A percentile compares a stretch with the other conserved stretches of the same genome.
Conservation (phyloP, 345 rosid genomes). For the Pistacia vera region DNA sequence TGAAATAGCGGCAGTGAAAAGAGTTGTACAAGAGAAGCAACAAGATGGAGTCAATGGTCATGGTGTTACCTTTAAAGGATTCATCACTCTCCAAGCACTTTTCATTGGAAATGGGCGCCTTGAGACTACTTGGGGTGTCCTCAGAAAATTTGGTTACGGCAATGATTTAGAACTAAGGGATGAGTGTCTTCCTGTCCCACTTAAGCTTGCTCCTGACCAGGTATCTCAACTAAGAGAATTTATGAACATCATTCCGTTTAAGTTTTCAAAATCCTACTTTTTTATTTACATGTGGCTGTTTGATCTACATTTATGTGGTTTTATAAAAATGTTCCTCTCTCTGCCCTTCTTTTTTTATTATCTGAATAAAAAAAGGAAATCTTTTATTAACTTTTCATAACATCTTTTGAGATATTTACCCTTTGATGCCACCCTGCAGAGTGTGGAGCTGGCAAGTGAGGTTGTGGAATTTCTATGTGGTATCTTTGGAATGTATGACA, state of each 20-base stretch:
- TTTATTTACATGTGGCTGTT: neutral
- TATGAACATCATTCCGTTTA: neutral
- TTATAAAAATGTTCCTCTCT: conserved; percentile 1
- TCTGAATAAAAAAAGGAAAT: too few species aligned
- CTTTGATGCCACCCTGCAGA: conserved; percentile 42
- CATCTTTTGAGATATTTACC: neutral
- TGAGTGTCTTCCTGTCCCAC: conserved; percentile 59
- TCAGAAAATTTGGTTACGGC: conserved; percentile 78
- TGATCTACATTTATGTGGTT: conserved; percentile 6
- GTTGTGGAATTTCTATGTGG: conserved; percentile 65
- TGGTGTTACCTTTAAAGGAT: conserved; percentile 80
- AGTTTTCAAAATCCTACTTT: neutral
- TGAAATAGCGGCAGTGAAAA: conserved; percentile 73
- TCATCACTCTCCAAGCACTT: conserved; percentile 71
- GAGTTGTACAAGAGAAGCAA: conserved; percentile 80
- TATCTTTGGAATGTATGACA: conserved; percentile 65
- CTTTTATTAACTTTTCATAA: neutral
- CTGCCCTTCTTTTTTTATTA: neutral
- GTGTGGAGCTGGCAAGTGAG: conserved; percentile 66
- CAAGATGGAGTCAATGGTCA: conserved; percentile 72
- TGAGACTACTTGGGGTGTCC: conserved; percentile 83
- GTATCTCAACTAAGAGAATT: conserved; percentile 26
- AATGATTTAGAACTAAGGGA: conserved; percentile 65
- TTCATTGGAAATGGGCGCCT: conserved; percentile 78
- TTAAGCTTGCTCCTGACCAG: conserved; percentile 79